phyloP scores from a whole-genome alignment of 2,329 filamentous ascomycete genomes.

The Blastomyces emzantsi region DNA sequence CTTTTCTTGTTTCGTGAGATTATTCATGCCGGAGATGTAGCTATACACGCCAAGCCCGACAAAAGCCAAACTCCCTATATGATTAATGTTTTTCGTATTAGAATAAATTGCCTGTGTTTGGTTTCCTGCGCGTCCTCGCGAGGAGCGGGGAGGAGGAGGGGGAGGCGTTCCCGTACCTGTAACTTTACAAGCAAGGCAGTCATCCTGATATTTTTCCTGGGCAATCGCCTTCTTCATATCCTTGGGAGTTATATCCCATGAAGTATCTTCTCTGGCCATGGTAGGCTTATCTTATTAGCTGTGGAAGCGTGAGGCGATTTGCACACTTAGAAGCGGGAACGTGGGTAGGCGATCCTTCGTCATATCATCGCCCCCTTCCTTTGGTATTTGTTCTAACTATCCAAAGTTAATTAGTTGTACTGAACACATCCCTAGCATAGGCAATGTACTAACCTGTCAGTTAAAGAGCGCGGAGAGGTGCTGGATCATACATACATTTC shows the following conservation, averaged over 20 bases:
- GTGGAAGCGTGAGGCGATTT: neutral
- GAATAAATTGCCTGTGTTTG: neutral
- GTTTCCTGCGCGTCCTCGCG: neutral
- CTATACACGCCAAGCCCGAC: slow-evolving; percentile 67
- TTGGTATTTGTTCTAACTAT: neutral
- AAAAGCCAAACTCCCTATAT: slow-evolving; percentile 53
- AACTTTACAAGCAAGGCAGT: slow-evolving; percentile 63
- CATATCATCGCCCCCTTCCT: neutral
- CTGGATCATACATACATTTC: neutral
- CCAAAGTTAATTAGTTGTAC: neutral
- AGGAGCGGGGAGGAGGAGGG: neutral
- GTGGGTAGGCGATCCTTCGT: neutral
- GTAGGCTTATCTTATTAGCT: neutral
- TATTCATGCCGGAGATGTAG: slow-evolving; percentile 63
- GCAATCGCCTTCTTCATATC: slow-evolving; percentile 50
- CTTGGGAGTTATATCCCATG: slow-evolving; percentile 47
- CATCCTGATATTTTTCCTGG: slow-evolving; percentile 38
- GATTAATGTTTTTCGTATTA: neutral
- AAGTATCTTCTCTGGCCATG: slow-evolving; percentile 35
- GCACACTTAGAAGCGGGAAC: neutral
- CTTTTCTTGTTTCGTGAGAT: slow-evolving; percentile 56
- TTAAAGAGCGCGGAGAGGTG: neutral
- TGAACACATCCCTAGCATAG: neutral
- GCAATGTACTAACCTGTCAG: neutral
- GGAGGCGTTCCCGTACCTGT: slow-evolving; percentile 49